Percentiles rank a stretch among this genome's conserved stretches.
phyloP scores from a whole-genome alignment of 495 filamentous ascomycete species.

The Penicillium soppii region DNA sequence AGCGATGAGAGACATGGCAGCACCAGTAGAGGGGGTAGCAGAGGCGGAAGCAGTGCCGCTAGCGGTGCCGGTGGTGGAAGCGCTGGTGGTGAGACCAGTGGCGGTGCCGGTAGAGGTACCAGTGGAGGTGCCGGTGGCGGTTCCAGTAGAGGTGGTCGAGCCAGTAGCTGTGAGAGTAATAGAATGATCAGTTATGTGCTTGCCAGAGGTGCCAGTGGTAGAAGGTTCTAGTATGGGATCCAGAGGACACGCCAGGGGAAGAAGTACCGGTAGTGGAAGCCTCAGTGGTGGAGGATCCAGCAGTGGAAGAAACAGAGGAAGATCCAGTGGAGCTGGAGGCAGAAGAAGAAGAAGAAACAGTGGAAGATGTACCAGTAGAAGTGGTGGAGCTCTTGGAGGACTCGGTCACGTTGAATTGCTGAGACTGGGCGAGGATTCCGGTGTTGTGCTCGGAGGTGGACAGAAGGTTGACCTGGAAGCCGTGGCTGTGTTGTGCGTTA shows the following conservation, averaged over 20 bases:
- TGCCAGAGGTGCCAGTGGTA: neutral
- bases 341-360: slow-evolving; percentile 7
- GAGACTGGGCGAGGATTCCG: slow-evolving; percentile 43
- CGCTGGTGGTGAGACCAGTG: slow-evolving; percentile 9
- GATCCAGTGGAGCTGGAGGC: slow-evolving; percentile 1
- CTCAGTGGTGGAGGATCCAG: slow-evolving; percentile 10
- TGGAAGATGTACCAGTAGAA: slow-evolving; percentile 9
- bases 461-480: slow-evolving; percentile 42
- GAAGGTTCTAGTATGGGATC: neutral
- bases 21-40: slow-evolving; percentile 13
- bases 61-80: slow-evolving; percentile 9
- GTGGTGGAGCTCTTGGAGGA: slow-evolving; percentile 16
- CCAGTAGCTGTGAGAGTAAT: neutral
- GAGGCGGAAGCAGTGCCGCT: slow-evolving; percentile 16
- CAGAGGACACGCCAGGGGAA: neutral
- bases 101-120: slow-evolving; percentile 2
- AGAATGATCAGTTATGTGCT: neutral
- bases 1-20: slow-evolving; percentile 23
- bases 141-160: neutral
- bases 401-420: slow-evolving; percentile 37
- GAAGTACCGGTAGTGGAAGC: slow-evolving; percentile 10
- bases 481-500: slow-evolving; percentile 19
- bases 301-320: neutral
- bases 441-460: slow-evolving; percentile 29
- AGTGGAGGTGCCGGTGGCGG: slow-evolving; percentile 2